These are phyloP conservation scores for Beta vulgaris DNA, from an alignment of 148 eudicot genomes.

Conservation along the genomic window DNA sequence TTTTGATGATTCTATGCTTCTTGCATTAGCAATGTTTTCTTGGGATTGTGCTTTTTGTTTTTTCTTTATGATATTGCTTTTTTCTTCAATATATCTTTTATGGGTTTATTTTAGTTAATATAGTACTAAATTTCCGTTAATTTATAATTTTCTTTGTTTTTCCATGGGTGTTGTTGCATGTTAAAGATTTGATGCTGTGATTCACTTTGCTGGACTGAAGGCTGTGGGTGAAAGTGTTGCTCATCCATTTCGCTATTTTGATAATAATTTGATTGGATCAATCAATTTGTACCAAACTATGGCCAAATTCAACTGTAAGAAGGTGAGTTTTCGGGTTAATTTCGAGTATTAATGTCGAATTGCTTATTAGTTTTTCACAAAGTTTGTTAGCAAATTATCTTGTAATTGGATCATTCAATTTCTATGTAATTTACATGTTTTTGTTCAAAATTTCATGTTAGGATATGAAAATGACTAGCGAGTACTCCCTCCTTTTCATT, in stretches of 20 bases:
- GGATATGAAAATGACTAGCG: too few relatives aligned
- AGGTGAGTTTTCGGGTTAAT: slow-evolving; percentile 38
- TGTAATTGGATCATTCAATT: too few relatives aligned
- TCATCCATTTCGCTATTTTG: slow-evolving; percentile 69
- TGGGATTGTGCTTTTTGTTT: neutral
- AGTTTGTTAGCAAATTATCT: too few relatives aligned
- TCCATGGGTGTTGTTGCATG: slow-evolving; percentile 8
- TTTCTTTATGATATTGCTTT: neutral
- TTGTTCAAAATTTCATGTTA: too few relatives aligned
- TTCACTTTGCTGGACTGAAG: slow-evolving; percentile 89
- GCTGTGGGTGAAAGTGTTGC: slow-evolving; percentile 90
- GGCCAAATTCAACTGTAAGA: slow-evolving; percentile 84
- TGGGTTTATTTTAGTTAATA: neutral
- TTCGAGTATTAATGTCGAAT: too few relatives aligned
- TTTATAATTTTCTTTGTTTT: neutral
- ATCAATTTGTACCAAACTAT: slow-evolving; percentile 70
- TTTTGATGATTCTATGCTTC: slow-evolving; percentile 5
- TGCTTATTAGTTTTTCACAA: too few relatives aligned
- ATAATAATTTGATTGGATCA: slow-evolving; percentile 81
- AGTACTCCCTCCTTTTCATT: too few relatives aligned
- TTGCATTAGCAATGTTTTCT: neutral
- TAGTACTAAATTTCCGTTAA: too few relatives aligned
- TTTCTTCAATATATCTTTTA: neutral
- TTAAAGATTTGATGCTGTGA: slow-evolving; percentile 77
- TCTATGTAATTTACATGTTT: too few relatives aligned